Evolutionary conservation across 2,329 filamentous ascomycete species (phyloP).

Genomic region (Neoascochyta sp.): DNA sequence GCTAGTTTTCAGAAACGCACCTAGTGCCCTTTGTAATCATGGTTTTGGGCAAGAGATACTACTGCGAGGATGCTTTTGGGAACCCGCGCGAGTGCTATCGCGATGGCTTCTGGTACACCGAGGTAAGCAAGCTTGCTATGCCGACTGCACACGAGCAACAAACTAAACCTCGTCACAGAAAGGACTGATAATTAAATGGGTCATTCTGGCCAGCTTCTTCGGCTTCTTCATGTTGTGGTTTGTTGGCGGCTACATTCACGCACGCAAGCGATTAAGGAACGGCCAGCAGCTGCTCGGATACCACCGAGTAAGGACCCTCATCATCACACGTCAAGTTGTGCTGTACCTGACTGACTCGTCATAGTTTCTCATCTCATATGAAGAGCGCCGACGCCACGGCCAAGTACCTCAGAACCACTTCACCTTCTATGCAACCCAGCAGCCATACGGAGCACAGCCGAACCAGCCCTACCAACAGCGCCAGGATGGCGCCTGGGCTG

Average conservation of each 20-base stretch:
- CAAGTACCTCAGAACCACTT: slow-evolving; percentile 38
- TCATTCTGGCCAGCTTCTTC: slow-evolving; percentile 62
- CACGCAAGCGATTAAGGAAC: slow-evolving; percentile 61
- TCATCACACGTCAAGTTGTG: not conserved
- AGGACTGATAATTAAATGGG: slow-evolving; percentile 67
- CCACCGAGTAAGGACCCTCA: slow-evolving; percentile 52
- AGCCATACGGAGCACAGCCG: slow-evolving; percentile 10
- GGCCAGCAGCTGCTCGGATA: slow-evolving; percentile 65
- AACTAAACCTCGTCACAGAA: slow-evolving; percentile 48
- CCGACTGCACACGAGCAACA: too few species aligned
- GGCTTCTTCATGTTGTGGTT: slow-evolving; percentile 59
- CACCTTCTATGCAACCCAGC: slow-evolving; percentile 36
- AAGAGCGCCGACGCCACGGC: slow-evolving; percentile 34
- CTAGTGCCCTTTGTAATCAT: slow-evolving; percentile 14
- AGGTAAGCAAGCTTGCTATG: slow-evolving; percentile 14
- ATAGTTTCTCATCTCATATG: slow-evolving; percentile 44
- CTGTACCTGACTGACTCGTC: too few species aligned
- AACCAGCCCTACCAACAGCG: slow-evolving; percentile 19
- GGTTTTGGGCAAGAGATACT: slow-evolving; percentile 27
- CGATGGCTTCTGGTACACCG: slow-evolving; percentile 34
- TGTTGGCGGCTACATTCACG: slow-evolving; percentile 66
- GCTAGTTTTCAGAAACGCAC: too few species aligned
- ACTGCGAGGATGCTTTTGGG: slow-evolving; percentile 24
- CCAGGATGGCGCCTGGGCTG: slow-evolving; percentile 29
- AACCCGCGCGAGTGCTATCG: slow-evolving; percentile 26